phyloP scores from a whole-genome alignment of 78 protist species.

The Protostelium mycophagum region DNA sequence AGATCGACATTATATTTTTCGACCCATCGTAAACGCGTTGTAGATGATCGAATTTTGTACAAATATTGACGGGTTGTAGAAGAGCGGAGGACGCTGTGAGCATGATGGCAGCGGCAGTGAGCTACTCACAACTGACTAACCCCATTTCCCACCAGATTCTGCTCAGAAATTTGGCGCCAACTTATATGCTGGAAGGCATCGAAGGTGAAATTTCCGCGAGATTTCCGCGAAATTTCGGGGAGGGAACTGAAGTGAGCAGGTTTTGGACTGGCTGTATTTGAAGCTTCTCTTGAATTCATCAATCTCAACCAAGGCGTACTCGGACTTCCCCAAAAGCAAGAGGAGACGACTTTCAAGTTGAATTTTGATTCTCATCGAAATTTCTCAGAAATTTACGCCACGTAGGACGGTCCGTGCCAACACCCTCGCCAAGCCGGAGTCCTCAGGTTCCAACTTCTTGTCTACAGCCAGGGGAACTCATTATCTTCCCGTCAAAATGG shows the following conservation, averaged over 20 bases:
- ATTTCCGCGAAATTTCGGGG: neutral
- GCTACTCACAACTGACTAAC: neutral
- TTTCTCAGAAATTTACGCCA: too few relatives aligned
- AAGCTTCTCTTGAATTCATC: neutral
- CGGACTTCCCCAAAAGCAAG: too few relatives aligned
- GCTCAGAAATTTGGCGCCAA: neutral
- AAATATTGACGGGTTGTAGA: neutral
- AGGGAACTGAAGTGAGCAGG: neutral
- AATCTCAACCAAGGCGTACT: too few relatives aligned
- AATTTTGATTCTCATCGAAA: too few relatives aligned
- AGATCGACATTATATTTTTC: too few relatives aligned
- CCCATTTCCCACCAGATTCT: neutral
- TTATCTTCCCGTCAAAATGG: too few relatives aligned
- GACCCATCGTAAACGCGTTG: too few relatives aligned
- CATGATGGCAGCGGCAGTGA: neutral
- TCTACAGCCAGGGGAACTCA: too few relatives aligned
- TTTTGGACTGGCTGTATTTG: neutral
- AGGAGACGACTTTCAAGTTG: too few relatives aligned
- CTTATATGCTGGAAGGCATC: neutral
- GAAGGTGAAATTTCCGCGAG: neutral
- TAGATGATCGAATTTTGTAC: neutral
- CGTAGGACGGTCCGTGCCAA: too few relatives aligned
- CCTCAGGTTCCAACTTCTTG: too few relatives aligned
- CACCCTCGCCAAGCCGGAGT: too few relatives aligned
- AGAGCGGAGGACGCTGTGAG: neutral